phyloP scores from a whole-genome alignment of 2,329 filamentous ascomycete genomes.

The Xylaria hypoxylon region DNA sequence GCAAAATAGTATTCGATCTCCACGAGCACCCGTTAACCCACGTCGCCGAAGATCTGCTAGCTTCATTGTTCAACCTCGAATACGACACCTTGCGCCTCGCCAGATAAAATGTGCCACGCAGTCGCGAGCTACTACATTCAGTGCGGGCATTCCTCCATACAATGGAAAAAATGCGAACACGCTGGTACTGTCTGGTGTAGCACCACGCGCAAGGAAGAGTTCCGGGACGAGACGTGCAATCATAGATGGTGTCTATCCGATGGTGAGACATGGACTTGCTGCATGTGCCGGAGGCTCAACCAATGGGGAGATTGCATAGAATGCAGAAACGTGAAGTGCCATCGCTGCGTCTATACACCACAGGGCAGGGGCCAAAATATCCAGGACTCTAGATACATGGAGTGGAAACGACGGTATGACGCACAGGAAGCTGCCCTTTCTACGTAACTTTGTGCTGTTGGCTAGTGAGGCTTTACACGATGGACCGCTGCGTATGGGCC shows the following conservation, averaged over 20 bases:
- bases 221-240: conserved; percentile 2
- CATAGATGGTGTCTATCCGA: conserved; percentile 12
- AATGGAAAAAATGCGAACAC: conserved; percentile 1
- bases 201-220: conserved; percentile 2
- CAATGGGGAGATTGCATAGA: conserved; percentile 1
- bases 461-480: too few relatives aligned
- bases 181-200: too few relatives aligned
- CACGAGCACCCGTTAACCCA: too few relatives aligned
- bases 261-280: conserved; percentile 1
- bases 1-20: too few relatives aligned
- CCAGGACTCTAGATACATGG: background rate
- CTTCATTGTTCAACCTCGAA: too few relatives aligned
- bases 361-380: background rate
- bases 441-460: too few relatives aligned
- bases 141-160: conserved; percentile 17
- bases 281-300: background rate
- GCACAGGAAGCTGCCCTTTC: too few relatives aligned
- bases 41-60: background rate
- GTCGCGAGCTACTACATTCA: background rate
- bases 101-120: conserved; percentile 6
- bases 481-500: too few relatives aligned
- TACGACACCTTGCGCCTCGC: background rate
- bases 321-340: background rate
- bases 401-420: background rate
- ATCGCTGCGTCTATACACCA: background rate